Evolutionary conservation across 2,329 filamentous ascomycete species (phyloP).

Genomic region (Pseudogymnoascus verrucosus): DNA sequence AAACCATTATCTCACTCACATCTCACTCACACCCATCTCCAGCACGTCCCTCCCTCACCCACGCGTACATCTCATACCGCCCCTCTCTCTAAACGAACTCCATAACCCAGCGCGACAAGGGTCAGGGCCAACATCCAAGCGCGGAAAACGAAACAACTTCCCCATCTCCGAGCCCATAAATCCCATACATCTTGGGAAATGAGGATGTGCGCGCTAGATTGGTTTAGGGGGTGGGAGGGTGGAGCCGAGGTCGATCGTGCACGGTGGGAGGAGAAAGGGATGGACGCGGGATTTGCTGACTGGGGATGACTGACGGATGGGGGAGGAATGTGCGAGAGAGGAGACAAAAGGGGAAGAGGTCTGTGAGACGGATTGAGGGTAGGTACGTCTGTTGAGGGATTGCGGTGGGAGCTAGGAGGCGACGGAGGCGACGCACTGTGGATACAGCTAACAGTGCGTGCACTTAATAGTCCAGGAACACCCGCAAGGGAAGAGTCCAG

Average conservation of each 20-base stretch:
- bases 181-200: background rate
- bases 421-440: background rate
- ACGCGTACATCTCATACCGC: slow-evolving; percentile 1
- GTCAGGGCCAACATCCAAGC: background rate
- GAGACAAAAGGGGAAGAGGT: no score
- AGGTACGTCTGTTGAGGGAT: background rate
- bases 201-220: background rate
- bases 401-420: background rate
- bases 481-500: background rate
- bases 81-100: background rate
- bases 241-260: background rate
- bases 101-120: background rate
- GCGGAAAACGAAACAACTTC: background rate
- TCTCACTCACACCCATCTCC: no score
- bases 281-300: background rate
- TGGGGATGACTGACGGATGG: background rate
- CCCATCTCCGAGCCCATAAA: background rate
- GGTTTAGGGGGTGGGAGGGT: background rate
- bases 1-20: background rate
- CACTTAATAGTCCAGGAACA: background rate
- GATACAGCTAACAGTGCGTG: background rate
- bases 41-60: background rate
- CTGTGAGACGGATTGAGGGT: background rate
- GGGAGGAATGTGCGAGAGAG: background rate
- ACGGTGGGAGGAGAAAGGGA: background rate